Conservation (phyloP, 2,329 filamentous ascomycete genomes). For the Huntiella bhutanensis region DNA sequence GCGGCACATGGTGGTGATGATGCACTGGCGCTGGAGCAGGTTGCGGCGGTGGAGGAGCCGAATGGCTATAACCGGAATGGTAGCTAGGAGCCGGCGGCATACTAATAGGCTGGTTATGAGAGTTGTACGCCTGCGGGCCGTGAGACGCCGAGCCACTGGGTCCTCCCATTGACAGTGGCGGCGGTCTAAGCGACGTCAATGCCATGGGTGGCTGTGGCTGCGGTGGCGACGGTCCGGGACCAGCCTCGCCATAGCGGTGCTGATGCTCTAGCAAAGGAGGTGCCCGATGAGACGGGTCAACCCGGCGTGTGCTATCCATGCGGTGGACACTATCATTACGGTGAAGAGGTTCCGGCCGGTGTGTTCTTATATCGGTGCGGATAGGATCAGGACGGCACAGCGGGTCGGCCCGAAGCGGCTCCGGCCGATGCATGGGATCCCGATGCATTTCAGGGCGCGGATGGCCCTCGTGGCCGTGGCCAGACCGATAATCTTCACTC, state of each 20-base stretch:
- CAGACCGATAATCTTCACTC: slow-evolving; percentile 6
- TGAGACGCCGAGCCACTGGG: too few relatives aligned
- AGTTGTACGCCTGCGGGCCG: slow-evolving; percentile 14
- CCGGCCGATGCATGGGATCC: too few relatives aligned
- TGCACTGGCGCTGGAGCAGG: slow-evolving; percentile 3
- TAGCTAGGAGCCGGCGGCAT: slow-evolving; percentile 17
- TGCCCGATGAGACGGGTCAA: not conserved
- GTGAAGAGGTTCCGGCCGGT: slow-evolving; percentile 3
- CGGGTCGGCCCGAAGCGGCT: too few relatives aligned
- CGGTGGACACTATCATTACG: slow-evolving; percentile 4
- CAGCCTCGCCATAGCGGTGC: slow-evolving; percentile 6
- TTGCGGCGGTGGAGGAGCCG: not conserved
- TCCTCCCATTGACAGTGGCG: slow-evolving; percentile 7
- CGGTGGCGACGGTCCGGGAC: not conserved
- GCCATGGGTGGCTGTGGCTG: slow-evolving; percentile 7
- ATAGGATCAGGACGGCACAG: too few relatives aligned
- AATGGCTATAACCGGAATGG: slow-evolving; percentile 2
- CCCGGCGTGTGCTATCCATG: not conserved
- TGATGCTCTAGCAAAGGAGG: slow-evolving; percentile 2
- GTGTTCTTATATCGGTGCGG: not conserved
- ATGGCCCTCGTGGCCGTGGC: not conserved
- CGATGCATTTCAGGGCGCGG: too few relatives aligned
- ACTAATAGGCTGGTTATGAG: slow-evolving; percentile 20
- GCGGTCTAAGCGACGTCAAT: slow-evolving; percentile 11
- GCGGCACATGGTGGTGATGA: not conserved